Conservation (phyloP, 768 basidiomycete genomes). For the Psilocybe tampanensis region DNA sequence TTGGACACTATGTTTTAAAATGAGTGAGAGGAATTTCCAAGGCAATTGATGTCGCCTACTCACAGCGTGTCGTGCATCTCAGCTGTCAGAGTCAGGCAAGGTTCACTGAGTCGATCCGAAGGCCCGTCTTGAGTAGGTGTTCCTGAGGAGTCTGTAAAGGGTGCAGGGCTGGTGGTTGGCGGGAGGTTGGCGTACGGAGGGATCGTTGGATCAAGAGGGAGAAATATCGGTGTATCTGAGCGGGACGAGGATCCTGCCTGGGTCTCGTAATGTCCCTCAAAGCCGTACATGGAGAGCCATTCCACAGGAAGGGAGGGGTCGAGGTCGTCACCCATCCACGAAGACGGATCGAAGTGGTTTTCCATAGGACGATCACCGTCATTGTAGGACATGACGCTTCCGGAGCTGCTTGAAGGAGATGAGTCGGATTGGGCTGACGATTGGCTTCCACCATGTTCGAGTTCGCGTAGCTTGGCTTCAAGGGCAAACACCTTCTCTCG, state of each 20-base stretch:
- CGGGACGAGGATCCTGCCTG: constrained; percentile 1
- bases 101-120: constrained; percentile 15
- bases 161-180: not conserved
- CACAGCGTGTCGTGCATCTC: constrained; percentile 23
- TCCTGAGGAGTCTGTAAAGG: constrained; percentile 19
- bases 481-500: constrained; percentile 57
- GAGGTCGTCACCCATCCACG: not conserved
- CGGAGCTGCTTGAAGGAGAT: not conserved
- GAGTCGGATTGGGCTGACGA: not conserved
- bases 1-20: constrained; percentile 40
- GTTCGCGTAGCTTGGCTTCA: constrained; percentile 54
- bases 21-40: not conserved
- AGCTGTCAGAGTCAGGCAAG: constrained; percentile 7
- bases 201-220: not conserved
- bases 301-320: constrained; percentile 3
- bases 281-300: not conserved
- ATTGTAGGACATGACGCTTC: not conserved
- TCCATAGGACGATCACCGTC: not conserved
- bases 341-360: not conserved
- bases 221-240: not conserved
- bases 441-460: constrained; percentile 38
- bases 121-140: constrained; percentile 14
- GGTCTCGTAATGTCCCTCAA: not conserved
- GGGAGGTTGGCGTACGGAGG: constrained; percentile 3
- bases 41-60: constrained; percentile 1